Evolutionary conservation across 257 asterid species (phyloP).

Genomic region (Petrea volubilis): DNA sequence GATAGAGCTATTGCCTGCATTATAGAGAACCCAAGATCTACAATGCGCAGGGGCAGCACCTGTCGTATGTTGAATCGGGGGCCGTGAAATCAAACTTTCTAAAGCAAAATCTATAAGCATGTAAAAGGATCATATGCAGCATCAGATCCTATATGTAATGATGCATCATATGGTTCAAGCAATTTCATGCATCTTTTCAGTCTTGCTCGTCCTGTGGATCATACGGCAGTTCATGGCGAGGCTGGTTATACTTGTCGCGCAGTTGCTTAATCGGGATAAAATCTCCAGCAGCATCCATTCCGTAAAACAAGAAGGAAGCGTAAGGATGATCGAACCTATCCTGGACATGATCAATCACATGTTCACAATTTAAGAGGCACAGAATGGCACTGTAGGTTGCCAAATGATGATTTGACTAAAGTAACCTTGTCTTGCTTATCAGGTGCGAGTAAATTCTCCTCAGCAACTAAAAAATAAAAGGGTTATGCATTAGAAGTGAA

Average conservation of each 20-base stretch:
- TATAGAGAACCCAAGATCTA: not conserved
- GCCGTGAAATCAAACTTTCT: not conserved
- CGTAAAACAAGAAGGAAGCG: constrained; percentile 78
- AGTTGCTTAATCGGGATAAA: constrained; percentile 90
- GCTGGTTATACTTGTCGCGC: constrained; percentile 81
- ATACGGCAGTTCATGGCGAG: constrained; percentile 84
- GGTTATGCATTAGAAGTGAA: not conserved
- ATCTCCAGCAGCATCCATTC: constrained; percentile 89
- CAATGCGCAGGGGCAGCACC: not conserved
- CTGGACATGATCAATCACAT: constrained; percentile 35
- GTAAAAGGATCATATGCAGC: not conserved
- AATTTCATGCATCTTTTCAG: constrained; percentile 40
- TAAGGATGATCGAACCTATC: constrained; percentile 89
- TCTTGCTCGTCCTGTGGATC: constrained; percentile 50
- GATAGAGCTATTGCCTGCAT: not conserved
- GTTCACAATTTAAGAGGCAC: constrained; percentile 13
- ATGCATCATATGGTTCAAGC: not conserved
- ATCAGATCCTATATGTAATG: not conserved
- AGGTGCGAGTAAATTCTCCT: constrained; percentile 72
- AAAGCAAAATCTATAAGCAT: not conserved
- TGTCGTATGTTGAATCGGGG: not conserved
- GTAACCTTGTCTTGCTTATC: constrained; percentile 55
- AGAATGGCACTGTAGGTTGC: not conserved
- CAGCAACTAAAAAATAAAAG: constrained; percentile 57
- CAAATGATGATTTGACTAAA: constrained; percentile 24